phyloP scores from a whole-genome alignment of 2,329 filamentous ascomycete genomes.

The Neopestalotiopsis sp. region DNA sequence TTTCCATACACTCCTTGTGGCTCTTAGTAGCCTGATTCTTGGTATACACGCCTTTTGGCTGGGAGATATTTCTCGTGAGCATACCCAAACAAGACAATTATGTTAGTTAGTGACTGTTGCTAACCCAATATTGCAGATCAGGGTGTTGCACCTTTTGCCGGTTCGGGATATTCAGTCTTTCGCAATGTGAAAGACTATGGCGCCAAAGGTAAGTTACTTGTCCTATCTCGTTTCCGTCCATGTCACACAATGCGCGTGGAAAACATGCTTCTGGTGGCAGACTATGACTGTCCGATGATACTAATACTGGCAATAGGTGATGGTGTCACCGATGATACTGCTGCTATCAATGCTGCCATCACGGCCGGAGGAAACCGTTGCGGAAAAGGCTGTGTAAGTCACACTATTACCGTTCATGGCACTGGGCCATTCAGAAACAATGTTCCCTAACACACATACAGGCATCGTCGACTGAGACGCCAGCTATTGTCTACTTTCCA shows the following conservation, averaged over 20 bases:
- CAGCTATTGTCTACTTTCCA: conserved; percentile 49
- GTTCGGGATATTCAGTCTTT: conserved; percentile 47
- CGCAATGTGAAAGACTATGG: conserved; percentile 55
- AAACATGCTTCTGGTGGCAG: not conserved
- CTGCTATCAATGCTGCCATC: conserved; percentile 51
- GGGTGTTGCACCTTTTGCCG: conserved; percentile 48
- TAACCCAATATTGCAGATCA: conserved; percentile 37
- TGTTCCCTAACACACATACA: conserved; percentile 18
- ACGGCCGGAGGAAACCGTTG: conserved; percentile 45
- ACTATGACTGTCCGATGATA: not conserved
- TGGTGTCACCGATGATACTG: conserved; percentile 50
- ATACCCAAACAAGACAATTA: too few relatives aligned
- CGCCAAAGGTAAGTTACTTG: conserved; percentile 41
- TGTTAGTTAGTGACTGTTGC: not conserved
- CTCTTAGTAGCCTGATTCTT: conserved; percentile 34
- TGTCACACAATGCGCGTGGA: not conserved
- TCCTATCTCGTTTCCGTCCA: not conserved
- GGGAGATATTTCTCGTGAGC: conserved; percentile 32
- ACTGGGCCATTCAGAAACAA: not conserved
- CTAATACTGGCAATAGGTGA: conserved; percentile 38
- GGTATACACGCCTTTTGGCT: conserved; percentile 39
- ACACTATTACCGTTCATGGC: not conserved
- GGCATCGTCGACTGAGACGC: conserved; percentile 45
- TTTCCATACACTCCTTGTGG: conserved; percentile 34
- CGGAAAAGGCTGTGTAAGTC: conserved; percentile 46